Conservation (phyloP, 331 rosid species). For the Malus hybrid region DNA sequence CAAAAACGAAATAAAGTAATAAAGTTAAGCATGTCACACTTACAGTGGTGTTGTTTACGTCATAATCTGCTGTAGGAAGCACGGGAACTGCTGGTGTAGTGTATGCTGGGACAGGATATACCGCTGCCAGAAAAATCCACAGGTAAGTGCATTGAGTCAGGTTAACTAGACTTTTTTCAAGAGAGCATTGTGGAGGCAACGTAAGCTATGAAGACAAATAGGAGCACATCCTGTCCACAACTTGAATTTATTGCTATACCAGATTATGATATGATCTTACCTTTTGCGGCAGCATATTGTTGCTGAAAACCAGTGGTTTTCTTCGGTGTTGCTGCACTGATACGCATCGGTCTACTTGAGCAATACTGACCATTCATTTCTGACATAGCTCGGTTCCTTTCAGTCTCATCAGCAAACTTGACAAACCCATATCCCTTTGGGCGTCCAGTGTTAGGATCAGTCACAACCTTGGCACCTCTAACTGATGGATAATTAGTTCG, state of each 20-base stretch:
- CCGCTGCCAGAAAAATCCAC: slow-evolving; percentile 32
- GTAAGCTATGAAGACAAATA: too few relatives aligned
- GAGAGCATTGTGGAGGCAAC: background rate
- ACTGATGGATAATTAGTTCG: slow-evolving; percentile 67
- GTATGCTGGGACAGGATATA: slow-evolving; percentile 50
- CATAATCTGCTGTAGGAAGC: slow-evolving; percentile 54
- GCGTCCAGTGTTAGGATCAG: slow-evolving; percentile 77
- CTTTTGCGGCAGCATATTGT: slow-evolving; percentile 49
- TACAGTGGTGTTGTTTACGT: slow-evolving; percentile 68
- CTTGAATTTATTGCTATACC: background rate
- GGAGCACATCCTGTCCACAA: background rate
- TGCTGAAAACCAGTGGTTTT: slow-evolving; percentile 49
- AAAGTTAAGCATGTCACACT: slow-evolving; percentile 12
- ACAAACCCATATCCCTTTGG: slow-evolving; percentile 93
- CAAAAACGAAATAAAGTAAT: background rate
- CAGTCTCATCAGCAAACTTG: slow-evolving; percentile 77
- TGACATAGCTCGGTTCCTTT: slow-evolving; percentile 84
- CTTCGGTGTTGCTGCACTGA: slow-evolving; percentile 86
- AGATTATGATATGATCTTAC: slow-evolving; percentile 7
- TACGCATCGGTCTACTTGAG: slow-evolving; percentile 89
- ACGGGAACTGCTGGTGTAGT: slow-evolving; percentile 36
- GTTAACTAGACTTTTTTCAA: background rate
- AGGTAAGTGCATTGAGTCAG: slow-evolving; percentile 7
- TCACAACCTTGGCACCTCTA: slow-evolving; percentile 88
- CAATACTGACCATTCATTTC: slow-evolving; percentile 93